A percentile compares a stretch with the other conserved stretches of the same genome.
Conservation (phyloP, 208 protist species). For the Trichomonas gallinae region DNA sequence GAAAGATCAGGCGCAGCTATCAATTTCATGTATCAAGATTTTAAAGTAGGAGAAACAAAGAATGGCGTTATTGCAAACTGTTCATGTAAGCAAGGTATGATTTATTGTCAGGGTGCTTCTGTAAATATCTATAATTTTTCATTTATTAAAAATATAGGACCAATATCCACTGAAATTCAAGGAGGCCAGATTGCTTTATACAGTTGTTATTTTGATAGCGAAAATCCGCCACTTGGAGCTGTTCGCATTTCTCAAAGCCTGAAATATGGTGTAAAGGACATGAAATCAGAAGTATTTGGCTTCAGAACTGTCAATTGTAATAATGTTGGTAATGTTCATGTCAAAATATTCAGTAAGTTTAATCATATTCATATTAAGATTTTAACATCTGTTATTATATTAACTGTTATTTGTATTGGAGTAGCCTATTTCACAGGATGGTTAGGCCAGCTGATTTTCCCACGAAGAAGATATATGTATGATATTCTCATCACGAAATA, state of each 20-base stretch:
- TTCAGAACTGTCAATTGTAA: not conserved
- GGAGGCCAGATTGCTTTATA: not conserved
- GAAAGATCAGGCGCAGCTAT: not conserved
- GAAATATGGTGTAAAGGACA: not conserved
- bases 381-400: no score
- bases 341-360: no score
- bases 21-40: not conserved
- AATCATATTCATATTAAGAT: no score
- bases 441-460: no score
- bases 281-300: not conserved
- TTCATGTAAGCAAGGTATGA: not conserved
- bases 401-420: no score
- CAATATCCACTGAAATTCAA: not conserved
- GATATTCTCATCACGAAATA: no score
- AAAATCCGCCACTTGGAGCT: not conserved
- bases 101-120: not conserved
- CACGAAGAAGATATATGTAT: no score
- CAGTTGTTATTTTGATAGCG: not conserved
- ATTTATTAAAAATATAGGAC: not conserved
- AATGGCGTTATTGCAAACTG: not conserved
- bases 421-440: no score
- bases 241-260: not conserved
- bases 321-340: not conserved
- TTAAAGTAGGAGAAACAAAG: not conserved
- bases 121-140: not conserved